Conservation (phyloP, 176 grass and related monocot species). For the Miscanthus lutarioriparius region DNA sequence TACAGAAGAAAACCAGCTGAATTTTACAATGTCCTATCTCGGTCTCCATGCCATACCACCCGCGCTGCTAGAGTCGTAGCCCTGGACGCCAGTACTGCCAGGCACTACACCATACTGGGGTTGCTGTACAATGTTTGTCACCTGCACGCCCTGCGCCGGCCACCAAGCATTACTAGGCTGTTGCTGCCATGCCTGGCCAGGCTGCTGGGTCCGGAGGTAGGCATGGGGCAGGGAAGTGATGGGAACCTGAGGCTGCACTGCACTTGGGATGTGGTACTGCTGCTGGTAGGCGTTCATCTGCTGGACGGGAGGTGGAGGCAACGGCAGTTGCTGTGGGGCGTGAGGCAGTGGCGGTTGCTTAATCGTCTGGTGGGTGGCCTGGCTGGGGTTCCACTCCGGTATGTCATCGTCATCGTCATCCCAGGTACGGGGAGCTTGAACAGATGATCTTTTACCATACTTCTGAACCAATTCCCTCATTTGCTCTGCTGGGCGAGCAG, state of each 20-base stretch:
- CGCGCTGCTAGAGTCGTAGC: conserved; percentile 27
- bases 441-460: conserved; percentile 66
- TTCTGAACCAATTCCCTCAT: conserved; percentile 64
- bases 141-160: conserved; percentile 19
- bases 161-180: conserved; percentile 34
- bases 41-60: conserved; percentile 38
- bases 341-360: background rate
- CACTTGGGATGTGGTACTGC: conserved; percentile 21
- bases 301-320: conserved; percentile 36
- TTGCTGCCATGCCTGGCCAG: conserved; percentile 32
- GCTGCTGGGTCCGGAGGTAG: conserved; percentile 32
- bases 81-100: conserved; percentile 34
- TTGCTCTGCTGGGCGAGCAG: conserved; percentile 53
- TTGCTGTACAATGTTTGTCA: conserved; percentile 28
- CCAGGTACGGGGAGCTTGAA: conserved; percentile 25
- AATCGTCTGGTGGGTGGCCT: conserved; percentile 36
- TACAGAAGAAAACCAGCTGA: conserved; percentile 16
- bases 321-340: conserved; percentile 19
- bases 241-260: conserved; percentile 39
- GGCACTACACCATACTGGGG: conserved; percentile 28
- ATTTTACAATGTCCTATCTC: conserved; percentile 34
- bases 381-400: conserved; percentile 81
- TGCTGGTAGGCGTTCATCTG: conserved; percentile 45
- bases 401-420: conserved; percentile 86
- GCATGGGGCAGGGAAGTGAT: conserved; percentile 18